A percentile compares a stretch with the other conserved stretches of the same genome.
These are phyloP conservation scores for Periconia digitata DNA, from an alignment of 2,329 filamentous ascomycete genomes.

Conservation along the genomic window DNA sequence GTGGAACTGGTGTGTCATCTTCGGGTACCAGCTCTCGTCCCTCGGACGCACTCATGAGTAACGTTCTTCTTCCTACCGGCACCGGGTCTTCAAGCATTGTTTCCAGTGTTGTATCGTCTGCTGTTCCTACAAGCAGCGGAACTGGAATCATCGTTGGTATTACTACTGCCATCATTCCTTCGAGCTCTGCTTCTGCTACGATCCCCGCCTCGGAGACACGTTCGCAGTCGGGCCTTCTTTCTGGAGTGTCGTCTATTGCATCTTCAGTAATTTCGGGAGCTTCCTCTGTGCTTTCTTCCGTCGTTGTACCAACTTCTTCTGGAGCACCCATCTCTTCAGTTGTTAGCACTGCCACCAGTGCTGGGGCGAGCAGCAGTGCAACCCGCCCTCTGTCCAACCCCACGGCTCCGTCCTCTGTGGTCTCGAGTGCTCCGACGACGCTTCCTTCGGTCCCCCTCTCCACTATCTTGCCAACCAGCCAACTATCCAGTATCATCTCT, in stretches of 20 bases:
- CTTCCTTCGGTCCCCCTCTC: not conserved
- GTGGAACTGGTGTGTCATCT: not conserved
- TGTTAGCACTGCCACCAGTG: not conserved
- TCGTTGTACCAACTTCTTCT: conserved; percentile 9
- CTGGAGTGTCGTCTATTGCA: conserved; percentile 4
- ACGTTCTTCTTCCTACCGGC: not conserved
- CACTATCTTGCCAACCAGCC: not conserved
- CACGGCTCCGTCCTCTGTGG: conserved; percentile 1
- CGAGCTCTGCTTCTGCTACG: conserved; percentile 11
- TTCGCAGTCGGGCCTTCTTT: conserved; percentile 3
- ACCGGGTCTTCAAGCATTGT: conserved; percentile 15
- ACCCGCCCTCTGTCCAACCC: conserved; percentile 1
- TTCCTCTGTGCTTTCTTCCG: conserved; percentile 12
- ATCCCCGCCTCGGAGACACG: conserved; percentile 21
- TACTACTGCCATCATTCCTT: conserved; percentile 28
- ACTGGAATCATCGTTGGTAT: conserved; percentile 38
- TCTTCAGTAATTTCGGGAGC: conserved; percentile 21
- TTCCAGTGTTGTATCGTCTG: conserved; percentile 1
- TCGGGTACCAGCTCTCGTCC: conserved; percentile 2
- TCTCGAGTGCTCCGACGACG: not conserved
- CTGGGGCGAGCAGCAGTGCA: not conserved
- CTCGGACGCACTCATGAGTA: conserved; percentile 1
- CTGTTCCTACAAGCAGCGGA: conserved; percentile 1
- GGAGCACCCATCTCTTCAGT: conserved; percentile 1
- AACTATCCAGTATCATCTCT: not conserved